Base-by-base conservation (phyloP, 2,329 filamentous ascomycete species). In the Colletotrichum trifolii region DNA sequence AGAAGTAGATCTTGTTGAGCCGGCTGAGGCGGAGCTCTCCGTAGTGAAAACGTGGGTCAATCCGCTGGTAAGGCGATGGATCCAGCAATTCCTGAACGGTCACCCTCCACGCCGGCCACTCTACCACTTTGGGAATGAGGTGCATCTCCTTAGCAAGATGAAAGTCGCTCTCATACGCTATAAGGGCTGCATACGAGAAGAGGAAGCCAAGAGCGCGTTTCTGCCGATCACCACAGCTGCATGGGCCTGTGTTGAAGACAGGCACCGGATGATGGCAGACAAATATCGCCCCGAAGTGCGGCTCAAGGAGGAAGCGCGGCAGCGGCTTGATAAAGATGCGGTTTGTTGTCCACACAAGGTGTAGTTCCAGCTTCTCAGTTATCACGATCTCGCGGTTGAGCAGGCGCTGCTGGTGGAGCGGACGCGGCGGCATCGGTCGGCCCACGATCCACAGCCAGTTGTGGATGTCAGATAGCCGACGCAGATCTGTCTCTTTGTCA, bases 141-240 rank as follows among this genome's bases (percentile, higher is more conserved):
- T 70, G 69, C 42, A 70, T 71, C 9, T 75, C 73, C 17, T 73
- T 70, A 3, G 80, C 80, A n/a, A 81, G 72, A 4, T 40, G 42
- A 34, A 81, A 78, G 69, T 82, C 79, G 67, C 75, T 79, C 57
- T 79, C 75, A 66, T 77, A 71, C 2, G 67, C 60, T 5, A 82
- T 68, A 0, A 81, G 70, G 0, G 75, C 73, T 2, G 71, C 69
- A 61, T 82, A 82, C 1, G 76, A 76, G 63, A 73, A 75, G 2
- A 82, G 69, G 54, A 82, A 77, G 11, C 80, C 78, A n/a, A 78
- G 73, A 13, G 48, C 48, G 39, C 12, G 34, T n/a, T n/a, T 11
- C 9, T n/a, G 42, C 42, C n/a, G n/a, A n/a, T n/a, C n/a, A n/a
- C n/a, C n/a, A n/a, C n/a, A n/a, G n/a, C n/a, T n/a, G n/a, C n/a